phyloP scores from a whole-genome alignment of 345 rosid genomes.

The Psidium guajava region DNA sequence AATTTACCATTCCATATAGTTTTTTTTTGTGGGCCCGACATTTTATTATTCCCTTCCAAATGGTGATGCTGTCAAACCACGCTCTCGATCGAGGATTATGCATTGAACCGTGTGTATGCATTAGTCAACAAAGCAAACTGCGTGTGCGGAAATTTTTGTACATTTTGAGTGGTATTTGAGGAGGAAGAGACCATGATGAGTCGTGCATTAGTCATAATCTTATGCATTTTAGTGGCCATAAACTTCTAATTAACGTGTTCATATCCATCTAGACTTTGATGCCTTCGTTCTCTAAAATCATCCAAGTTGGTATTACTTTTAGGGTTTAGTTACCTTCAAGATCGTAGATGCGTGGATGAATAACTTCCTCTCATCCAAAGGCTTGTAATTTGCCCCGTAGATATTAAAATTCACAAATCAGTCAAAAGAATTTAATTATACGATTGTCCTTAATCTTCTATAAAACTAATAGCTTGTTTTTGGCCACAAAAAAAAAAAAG shows the following conservation, averaged over 20 bases:
- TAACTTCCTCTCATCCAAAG: background rate
- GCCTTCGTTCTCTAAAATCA: background rate
- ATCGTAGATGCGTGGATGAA: background rate
- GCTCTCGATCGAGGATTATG: background rate
- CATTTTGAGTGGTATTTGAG: too few relatives aligned
- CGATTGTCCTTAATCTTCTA: too few relatives aligned
- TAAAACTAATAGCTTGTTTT: too few relatives aligned
- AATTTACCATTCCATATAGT: background rate
- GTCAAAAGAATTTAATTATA: too few relatives aligned
- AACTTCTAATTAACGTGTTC: background rate
- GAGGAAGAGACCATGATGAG: background rate
- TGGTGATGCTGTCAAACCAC: background rate
- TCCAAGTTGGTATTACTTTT: background rate
- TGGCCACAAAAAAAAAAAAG: too few relatives aligned
- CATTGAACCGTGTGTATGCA: background rate
- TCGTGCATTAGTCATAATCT: background rate
- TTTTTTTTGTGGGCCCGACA: background rate
- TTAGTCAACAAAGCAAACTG: background rate
- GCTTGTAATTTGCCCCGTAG: background rate
- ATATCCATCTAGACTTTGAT: background rate
- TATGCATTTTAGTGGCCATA: background rate
- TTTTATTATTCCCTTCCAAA: background rate
- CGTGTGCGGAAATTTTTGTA: background rate
- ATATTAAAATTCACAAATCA: background rate
- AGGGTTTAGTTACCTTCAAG: background rate